phyloP scores from a whole-genome alignment of 306 rosid species.

The Fragaria nilgerrensis region DNA sequence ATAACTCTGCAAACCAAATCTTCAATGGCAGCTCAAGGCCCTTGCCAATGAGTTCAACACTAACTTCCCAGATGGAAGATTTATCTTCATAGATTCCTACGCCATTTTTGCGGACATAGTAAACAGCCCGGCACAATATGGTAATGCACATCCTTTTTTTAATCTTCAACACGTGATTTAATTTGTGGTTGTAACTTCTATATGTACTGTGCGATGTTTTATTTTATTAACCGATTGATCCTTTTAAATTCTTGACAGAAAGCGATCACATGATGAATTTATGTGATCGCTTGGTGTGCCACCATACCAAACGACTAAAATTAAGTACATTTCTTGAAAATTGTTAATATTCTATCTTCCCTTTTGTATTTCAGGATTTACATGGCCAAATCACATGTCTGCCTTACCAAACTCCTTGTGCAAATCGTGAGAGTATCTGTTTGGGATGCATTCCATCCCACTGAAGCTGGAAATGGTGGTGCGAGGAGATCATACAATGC shows the following conservation, averaged over 20 bases:
- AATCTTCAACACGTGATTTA: not conserved
- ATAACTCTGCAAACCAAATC: conserved; percentile 75
- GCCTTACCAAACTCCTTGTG: conserved; percentile 75
- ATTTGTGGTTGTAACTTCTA: not conserved
- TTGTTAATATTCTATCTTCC: not conserved
- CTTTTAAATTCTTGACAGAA: not conserved
- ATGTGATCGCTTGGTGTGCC: not conserved
- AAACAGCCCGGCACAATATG: conserved; percentile 63
- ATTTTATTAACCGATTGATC: not conserved
- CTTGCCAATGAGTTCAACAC: conserved; percentile 68
- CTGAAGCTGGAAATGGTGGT: conserved; percentile 59
- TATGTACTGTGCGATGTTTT: not conserved
- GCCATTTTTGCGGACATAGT: conserved; percentile 73
- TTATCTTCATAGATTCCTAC: conserved; percentile 65
- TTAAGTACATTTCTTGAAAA: not conserved
- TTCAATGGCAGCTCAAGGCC: conserved; percentile 64
- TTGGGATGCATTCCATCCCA: conserved; percentile 98
- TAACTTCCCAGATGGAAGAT: conserved; percentile 52
- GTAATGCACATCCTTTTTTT: conserved; percentile 31
- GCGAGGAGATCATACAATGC: conserved; percentile 72
- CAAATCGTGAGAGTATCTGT: conserved; percentile 57
- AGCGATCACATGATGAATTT: too few relatives aligned
- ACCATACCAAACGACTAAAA: too few relatives aligned
- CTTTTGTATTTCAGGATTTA: conserved; percentile 51
- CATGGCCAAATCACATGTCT: conserved; percentile 83